Base-by-base conservation (phyloP, 2,329 filamentous ascomycete genomes). In the Raffaelea arxii region DNA sequence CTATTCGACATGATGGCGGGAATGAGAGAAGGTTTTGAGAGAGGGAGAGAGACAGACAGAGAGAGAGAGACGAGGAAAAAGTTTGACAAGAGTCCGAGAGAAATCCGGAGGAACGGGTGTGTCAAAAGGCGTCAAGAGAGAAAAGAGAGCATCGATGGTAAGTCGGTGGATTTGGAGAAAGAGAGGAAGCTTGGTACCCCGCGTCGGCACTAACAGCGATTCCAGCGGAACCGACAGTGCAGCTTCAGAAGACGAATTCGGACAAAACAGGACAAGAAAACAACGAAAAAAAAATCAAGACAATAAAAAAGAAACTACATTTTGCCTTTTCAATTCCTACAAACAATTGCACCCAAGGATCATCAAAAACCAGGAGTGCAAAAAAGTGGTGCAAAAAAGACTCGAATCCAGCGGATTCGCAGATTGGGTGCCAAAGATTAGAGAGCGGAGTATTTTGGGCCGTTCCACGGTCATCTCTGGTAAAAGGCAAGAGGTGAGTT, bases 401-500 rank as follows among this genome's bases (percentile, higher is more conserved):
- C 3, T 53, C 45, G 53, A 54, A 54, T 40, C 51, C 18, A 43
- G 19, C 43, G 49, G 51, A 44, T 49, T 49, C 44, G 38, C n/a
- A 50, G 43, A 41, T 49, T 51, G 40, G 41, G 46, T 54, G 53
- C 53, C 53, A 54, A 54, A 54, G 53, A 54, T 54, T 54, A 49
- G 25, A 23, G 41, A 54, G 48, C 48, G 53, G 51, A 54, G 53
- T 54, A 23, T 52, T 25, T 47, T 53, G 53, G 53, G 53, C 51
- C 53, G 46, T 53, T 49, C 53, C 53, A 54, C 53, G 53, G 53
- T 54, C 53, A 54, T 54, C 53, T 54, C 53, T 54, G 53, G 53
- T 54, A 54, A 54, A 54, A 54, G 53, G 53, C 53, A 54, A 54
- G 53, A 54, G 53, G 53, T 54, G 53, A 54, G 51, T 54, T 54